Conservation (phyloP, 2,329 filamentous ascomycete genomes). For the Trichothecium sympodiale region DNA sequence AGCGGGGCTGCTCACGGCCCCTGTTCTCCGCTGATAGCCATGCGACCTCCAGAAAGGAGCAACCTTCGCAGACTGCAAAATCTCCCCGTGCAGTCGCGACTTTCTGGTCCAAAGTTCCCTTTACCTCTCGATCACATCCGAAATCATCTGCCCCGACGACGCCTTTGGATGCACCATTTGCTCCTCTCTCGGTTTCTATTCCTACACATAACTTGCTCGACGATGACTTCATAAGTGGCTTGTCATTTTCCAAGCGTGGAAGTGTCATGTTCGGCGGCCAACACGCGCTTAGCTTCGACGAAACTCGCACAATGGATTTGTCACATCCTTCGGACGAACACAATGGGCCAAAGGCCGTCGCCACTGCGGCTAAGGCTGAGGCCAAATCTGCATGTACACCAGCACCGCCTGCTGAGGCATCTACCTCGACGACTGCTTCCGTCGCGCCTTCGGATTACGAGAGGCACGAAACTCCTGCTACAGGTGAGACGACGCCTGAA, state of each 20-base stretch:
- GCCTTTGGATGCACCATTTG: slow-evolving; percentile 25
- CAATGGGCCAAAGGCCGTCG: slow-evolving; percentile 1
- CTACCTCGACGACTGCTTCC: too few relatives aligned
- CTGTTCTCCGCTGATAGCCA: too few relatives aligned
- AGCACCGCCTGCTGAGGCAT: too few relatives aligned
- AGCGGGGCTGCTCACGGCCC: too few relatives aligned
- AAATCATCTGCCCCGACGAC: slow-evolving; percentile 9
- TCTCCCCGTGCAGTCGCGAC: too few relatives aligned
- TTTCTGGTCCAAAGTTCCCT: too few relatives aligned
- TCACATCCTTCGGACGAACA: slow-evolving; percentile 8
- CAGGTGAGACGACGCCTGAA: not conserved
- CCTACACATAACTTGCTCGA: slow-evolving; percentile 45
- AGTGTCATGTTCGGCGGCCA: slow-evolving; percentile 50
- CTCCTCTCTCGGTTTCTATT: slow-evolving; percentile 44
- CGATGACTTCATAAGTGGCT: slow-evolving; percentile 42
- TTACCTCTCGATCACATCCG: not conserved
- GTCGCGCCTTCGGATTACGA: too few relatives aligned
- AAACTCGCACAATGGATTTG: slow-evolving; percentile 7
- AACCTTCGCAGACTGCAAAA: too few relatives aligned
- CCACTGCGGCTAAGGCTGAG: slow-evolving; percentile 4
- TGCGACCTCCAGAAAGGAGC: too few relatives aligned
- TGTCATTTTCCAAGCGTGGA: slow-evolving; percentile 53
- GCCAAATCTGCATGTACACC: too few relatives aligned
- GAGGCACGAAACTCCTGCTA: not conserved
- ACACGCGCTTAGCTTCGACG: slow-evolving; percentile 14